phyloP scores from a whole-genome alignment of 352 stramenopile genomes.

The Phytophthora tentaculata region DNA sequence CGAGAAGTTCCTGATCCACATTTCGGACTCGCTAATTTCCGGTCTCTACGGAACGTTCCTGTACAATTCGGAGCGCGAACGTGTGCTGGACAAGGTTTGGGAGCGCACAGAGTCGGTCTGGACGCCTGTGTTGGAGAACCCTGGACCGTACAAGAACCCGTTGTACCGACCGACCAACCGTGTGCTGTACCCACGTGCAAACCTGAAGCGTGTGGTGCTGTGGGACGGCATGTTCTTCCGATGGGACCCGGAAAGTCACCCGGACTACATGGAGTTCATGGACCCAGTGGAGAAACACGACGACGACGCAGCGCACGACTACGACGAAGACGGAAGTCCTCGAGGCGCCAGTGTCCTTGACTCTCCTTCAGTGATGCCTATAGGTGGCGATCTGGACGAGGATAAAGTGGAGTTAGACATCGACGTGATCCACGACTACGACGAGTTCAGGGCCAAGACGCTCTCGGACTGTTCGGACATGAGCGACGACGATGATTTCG shows the following conservation, averaged over 20 bases:
- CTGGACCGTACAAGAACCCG: conserved; percentile 70
- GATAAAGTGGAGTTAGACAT: conserved; percentile 80
- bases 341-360: conserved; percentile 32
- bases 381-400: conserved; percentile 58
- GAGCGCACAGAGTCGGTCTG: conserved; percentile 86
- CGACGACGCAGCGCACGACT: conserved; percentile 36
- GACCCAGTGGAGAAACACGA: conserved; percentile 55
- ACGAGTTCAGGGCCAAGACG: conserved; percentile 72
- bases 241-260: conserved; percentile 85
- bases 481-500: conserved; percentile 81
- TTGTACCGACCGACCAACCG: conserved; percentile 82
- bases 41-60: conserved; percentile 85
- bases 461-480: conserved; percentile 85
- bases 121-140: conserved; percentile 79
- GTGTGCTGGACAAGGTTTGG: conserved; percentile 86
- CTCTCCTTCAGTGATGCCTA: conserved; percentile 52
- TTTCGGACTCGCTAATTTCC: conserved; percentile 81
- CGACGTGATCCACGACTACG: conserved; percentile 84
- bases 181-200: conserved; percentile 85
- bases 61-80: conserved; percentile 87
- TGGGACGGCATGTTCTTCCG: conserved; percentile 90
- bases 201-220: conserved; percentile 86
- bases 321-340: conserved; percentile 41
- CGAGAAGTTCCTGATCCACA: conserved; percentile 84
- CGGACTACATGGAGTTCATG: conserved; percentile 90